Evolutionary conservation across 2,329 filamentous ascomycete genomes (phyloP), one percentile per base, ranked within the genome.

Genomic region (Alternaria metachromatica): DNA sequence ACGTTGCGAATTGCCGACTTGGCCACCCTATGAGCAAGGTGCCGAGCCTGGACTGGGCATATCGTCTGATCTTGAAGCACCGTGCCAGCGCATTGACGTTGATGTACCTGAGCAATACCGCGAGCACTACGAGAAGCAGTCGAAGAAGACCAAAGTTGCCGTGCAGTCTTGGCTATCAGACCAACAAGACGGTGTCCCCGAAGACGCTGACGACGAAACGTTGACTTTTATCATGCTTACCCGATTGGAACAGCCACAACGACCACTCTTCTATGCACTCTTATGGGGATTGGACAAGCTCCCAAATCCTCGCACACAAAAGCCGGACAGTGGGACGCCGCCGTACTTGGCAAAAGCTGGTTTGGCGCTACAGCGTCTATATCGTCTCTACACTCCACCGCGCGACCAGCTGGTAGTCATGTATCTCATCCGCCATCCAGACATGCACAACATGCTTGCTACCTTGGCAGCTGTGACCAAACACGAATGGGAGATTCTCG

Each of bases 401-500:
- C 90, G 95, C 50, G 93, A 97, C 73, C 92, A 94, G 18, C 94
- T 97, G 78, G 89, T 90, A 6, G 92, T 92, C 12, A 89, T 96
- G 70, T 97, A 93, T 76, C 87, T 98, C 51, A 87, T 97, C 67
- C 93, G 91, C 78, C 91, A 97, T 77, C 89, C 90, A 0, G 85
- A 88, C 12, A 88, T 96, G 53, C 95, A 98, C 78, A 91, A 96
- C 74, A 89, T 97, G 30, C 88, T 98, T 4, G 90, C 93, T 44
- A 97, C 95, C 0, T 86, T 97, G 54, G 90, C 92, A 37, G 93
- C 94, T 56, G 96, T 98, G 71, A 96, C 91, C 76, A 88, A 90
- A 50, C 92, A 92, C n/a, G 95, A 98, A 80, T 98, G 95, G 95
- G 95, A 97, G 66, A 97, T 98, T 59, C 85, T 98, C 12, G 93